Conservation (phyloP, 2,329 filamentous ascomycete genomes). For the Fusarium tanahbumbuense region DNA sequence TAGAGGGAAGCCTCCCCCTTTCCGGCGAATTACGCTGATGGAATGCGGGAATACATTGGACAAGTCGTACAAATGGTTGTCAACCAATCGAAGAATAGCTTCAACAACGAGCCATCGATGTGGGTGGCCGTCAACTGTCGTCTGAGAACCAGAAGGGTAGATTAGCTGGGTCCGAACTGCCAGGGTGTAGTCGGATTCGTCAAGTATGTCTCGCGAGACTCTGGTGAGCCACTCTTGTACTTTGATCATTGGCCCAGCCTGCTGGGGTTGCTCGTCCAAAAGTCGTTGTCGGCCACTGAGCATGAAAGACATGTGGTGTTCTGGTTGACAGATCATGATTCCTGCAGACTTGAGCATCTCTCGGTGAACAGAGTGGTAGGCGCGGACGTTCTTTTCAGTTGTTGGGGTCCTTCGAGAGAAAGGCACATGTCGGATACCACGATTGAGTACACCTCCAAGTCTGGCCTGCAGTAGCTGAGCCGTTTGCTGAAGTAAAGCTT, state of each 20-base stretch:
- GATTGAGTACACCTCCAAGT: slow-evolving; percentile 65
- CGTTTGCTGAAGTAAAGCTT: slow-evolving; percentile 68
- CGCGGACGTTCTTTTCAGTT: slow-evolving; percentile 50
- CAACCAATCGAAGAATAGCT: slow-evolving; percentile 56
- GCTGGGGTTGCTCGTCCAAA: slow-evolving; percentile 57
- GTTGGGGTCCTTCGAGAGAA: slow-evolving; percentile 63
- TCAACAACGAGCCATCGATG: slow-evolving; percentile 63
- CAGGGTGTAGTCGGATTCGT: slow-evolving; percentile 71
- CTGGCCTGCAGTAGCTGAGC: slow-evolving; percentile 66
- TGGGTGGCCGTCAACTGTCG: slow-evolving; percentile 64
- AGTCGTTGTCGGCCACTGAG: slow-evolving; percentile 70
- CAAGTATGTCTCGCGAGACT: slow-evolving; percentile 69
- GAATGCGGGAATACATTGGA: slow-evolving; percentile 48
- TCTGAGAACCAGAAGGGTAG: slow-evolving; percentile 65
- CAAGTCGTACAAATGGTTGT: slow-evolving; percentile 54
- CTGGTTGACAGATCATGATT: slow-evolving; percentile 70
- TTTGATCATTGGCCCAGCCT: slow-evolving; percentile 62
- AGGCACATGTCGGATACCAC: slow-evolving; percentile 66
- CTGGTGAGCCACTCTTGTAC: slow-evolving; percentile 63
- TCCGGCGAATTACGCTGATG: slow-evolving; percentile 52
- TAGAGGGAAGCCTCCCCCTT: slow-evolving; percentile 54
- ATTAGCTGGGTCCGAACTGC: slow-evolving; percentile 67
- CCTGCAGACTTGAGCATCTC: slow-evolving; percentile 58
- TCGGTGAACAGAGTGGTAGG: slow-evolving; percentile 49
- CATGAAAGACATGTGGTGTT: slow-evolving; percentile 73